Base-by-base conservation (phyloP, 2,329 filamentous ascomycete genomes). In the Orbilia oligospora region DNA sequence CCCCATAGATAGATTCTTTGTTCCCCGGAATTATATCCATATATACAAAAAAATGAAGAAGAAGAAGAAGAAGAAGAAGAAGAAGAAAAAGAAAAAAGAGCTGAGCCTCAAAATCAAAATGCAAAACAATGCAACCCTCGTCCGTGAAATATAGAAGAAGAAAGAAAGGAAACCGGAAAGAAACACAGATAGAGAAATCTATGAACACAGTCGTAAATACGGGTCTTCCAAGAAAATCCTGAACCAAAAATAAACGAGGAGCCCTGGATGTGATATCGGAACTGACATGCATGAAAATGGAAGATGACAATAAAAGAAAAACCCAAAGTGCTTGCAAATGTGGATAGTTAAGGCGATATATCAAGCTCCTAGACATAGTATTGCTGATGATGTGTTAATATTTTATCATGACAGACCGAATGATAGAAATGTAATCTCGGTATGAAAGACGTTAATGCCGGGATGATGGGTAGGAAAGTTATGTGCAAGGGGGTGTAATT, bases 1-100 rank as follows among this genome's bases (percentile, higher is more conserved):
- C 3, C 27, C 27, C 27, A 30, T 30, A 30, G 27, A 30, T 30
- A 30, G 44, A 41, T 41, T 38, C 30, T 24, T 61, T 44, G 36
- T 44, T 61, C 56, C 56, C 56, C 33, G 36, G 22, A 27, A 61
- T 61, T 41, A 61, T 58, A 61, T 61, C 56, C 56, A 61, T 61
- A 61, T 61, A 61, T 61, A 61, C 56, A 79, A 58, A 67, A 58
- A 48, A 27, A 46, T 2, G 44, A 61, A 56, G 10, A 20, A 41
- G 33, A 20, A 58, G 4, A n/a, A 12, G 27, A 70, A 20, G 14
- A 61, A 33, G n/a, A 58, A 70, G 63, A 66, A 71, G 20, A 30
- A 30, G 27, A 30, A 6, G 27, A n/a, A 61, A 33, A 8, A 58
- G 61, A 64, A 66, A 71, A 8, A 30, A 30, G 27, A 30, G 27